Percentiles rank a stretch among this genome's conserved stretches.
Conservation (phyloP, 1,139 yeast genomes). For the Yamadazyma atlantica region DNA sequence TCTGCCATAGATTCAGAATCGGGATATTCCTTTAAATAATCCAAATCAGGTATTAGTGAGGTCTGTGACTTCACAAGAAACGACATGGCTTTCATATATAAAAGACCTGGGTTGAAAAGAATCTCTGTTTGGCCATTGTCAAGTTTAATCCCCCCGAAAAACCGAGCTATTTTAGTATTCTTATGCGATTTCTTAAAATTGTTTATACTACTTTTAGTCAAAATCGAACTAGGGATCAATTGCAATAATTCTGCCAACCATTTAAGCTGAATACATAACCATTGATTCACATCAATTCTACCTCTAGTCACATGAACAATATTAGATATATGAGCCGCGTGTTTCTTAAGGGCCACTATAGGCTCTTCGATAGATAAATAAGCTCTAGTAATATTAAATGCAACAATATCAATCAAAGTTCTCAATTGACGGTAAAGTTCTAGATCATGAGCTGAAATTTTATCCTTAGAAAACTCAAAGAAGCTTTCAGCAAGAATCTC, state of each 20-base stretch:
- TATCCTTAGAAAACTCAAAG: constrained; percentile 14
- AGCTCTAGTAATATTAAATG: constrained; percentile 62
- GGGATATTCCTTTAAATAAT: constrained; percentile 7
- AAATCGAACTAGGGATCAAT: constrained; percentile 41
- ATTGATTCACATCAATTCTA: constrained; percentile 20
- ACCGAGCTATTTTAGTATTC: constrained; percentile 14
- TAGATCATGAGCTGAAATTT: constrained; percentile 28
- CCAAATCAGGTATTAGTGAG: constrained; percentile 9
- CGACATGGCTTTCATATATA: constrained; percentile 25
- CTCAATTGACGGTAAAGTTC: constrained; percentile 36
- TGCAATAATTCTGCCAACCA: constrained; percentile 61
- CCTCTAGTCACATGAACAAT: constrained; percentile 19
- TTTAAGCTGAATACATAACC: constrained; percentile 47
- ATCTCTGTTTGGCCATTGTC: constrained; percentile 29
- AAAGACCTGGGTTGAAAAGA: constrained; percentile 29
- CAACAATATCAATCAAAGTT: constrained; percentile 54
- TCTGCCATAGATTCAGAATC: constrained; percentile 1
- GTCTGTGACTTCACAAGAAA: constrained; percentile 3
- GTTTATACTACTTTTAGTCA: constrained; percentile 24
- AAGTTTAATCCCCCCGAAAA: constrained; percentile 37
- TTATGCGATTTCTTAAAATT: constrained; percentile 11
- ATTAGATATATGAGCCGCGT: constrained; percentile 58
- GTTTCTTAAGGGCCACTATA: constrained; percentile 60
- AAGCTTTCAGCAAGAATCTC: constrained; percentile 25
- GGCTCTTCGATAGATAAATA: constrained; percentile 63